phyloP scores from a whole-genome alignment of 768 basidiomycete genomes.

The Suillus sp. region DNA sequence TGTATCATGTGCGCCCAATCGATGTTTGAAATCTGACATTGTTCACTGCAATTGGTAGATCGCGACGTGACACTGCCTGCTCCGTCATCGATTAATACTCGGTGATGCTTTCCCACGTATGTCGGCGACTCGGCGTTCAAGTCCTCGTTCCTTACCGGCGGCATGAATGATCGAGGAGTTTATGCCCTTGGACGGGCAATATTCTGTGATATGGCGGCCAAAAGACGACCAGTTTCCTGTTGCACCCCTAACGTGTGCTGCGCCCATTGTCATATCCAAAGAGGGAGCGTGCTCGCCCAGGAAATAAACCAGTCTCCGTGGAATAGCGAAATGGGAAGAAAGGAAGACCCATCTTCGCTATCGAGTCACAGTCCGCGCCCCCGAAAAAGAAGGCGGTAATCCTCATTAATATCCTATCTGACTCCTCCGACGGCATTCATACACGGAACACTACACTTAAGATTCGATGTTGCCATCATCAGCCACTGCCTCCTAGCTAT shows the following conservation, averaged over 20 bases:
- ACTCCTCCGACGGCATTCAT: conserved; percentile 1
- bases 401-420: conserved; percentile 5
- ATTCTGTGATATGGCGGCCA: not conserved
- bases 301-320: not conserved
- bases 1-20: not conserved
- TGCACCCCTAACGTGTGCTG: not conserved
- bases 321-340: not conserved
- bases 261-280: not conserved
- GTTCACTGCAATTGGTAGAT: not conserved
- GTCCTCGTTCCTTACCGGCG: not conserved
- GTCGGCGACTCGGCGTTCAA: not conserved
- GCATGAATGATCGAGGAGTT: not conserved
- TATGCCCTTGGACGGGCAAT: no score
- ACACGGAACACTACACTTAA: not conserved
- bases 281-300: not conserved
- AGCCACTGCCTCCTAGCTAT: not conserved
- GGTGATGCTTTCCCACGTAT: not conserved
- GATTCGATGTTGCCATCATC: not conserved
- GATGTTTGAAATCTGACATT: conserved; percentile 1
- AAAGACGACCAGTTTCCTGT: not conserved
- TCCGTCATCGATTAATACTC: not conserved
- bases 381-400: conserved; percentile 1
- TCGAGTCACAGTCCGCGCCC: not conserved
- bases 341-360: not conserved
- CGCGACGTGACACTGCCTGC: not conserved